phyloP scores from a whole-genome alignment of 2,329 filamentous ascomycete species.

The Talaromyces albobiverticillius region DNA sequence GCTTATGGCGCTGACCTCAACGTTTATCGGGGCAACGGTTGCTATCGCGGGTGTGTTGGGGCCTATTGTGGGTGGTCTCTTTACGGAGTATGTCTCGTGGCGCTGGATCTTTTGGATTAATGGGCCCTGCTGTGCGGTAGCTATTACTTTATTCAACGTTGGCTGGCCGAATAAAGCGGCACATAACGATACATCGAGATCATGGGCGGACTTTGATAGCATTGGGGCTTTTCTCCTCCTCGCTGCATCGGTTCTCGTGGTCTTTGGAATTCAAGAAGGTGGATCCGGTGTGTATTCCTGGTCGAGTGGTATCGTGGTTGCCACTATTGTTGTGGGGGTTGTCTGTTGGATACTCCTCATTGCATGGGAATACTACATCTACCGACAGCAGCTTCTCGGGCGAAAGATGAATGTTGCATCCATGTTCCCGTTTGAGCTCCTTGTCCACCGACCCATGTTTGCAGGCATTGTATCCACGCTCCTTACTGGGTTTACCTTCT shows the following conservation, averaged over 20 bases:
- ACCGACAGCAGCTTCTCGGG: neutral
- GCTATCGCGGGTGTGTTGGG: slow-evolving; percentile 8
- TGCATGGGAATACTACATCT: slow-evolving; percentile 6
- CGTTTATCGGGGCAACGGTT: neutral
- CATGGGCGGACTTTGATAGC: slow-evolving; percentile 1
- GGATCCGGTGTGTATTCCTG: neutral
- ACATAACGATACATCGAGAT: neutral
- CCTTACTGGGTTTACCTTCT: neutral
- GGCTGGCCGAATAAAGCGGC: neutral
- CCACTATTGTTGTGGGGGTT: neutral
- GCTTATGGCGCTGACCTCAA: neutral
- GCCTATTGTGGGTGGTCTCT: slow-evolving; percentile 19
- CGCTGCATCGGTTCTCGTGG: slow-evolving; percentile 1
- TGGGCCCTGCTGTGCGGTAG: slow-evolving; percentile 8
- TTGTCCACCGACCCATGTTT: slow-evolving; percentile 1
- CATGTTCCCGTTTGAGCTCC: slow-evolving; percentile 7
- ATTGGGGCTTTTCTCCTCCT: neutral
- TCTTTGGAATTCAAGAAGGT: slow-evolving; percentile 4
- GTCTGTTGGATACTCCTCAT: slow-evolving; percentile 1
- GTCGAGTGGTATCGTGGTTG: slow-evolving; percentile 1
- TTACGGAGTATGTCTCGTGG: slow-evolving; percentile 18
- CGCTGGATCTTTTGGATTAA: slow-evolving; percentile 18
- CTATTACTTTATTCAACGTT: neutral
- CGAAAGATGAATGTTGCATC: neutral
- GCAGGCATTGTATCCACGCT: slow-evolving; percentile 4